Evolutionary conservation across 2,329 filamentous ascomycete species (phyloP), one percentile per base, ranked within the genome.

Genomic region (Coleophoma eucalyptorum): DNA sequence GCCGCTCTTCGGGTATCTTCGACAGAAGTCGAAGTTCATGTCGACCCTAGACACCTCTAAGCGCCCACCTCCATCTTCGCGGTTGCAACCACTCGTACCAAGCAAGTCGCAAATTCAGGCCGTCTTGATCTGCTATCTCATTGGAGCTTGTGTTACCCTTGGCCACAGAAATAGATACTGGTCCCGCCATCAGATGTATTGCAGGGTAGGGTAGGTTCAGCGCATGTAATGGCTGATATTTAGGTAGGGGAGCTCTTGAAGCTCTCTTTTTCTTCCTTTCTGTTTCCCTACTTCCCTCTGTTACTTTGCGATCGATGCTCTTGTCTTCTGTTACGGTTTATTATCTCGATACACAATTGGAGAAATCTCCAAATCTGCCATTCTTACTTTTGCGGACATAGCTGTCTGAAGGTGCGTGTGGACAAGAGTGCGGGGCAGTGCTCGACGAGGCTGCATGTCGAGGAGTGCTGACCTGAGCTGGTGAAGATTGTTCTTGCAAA

Each of bases 141-240:
- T 59, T 59, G 58, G 55, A 45, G 21, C 20, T n/a, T 44, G 26
- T 44, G 13, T 33, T 15, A 20, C 34, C 34, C 31, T 46, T 55
- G 43, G 40, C 31, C 34, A 35, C 38, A 47, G 46, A 55, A 60
- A 62, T 62, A 62, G 60, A 57, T 53, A 54, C 60, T 57, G 57
- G 54, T 55, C 54, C 55, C 21, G 51, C 38, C 43, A 41, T 52
- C 46, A 44, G 50, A 54, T 41, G 20, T 37, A 47, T 21, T 21
- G 45, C 40, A 37, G 45, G 6, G 46, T 38, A 45, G 35, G 46
- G 13, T 4, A 41, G 20, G 26, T 33, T 20, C 19, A 20, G 37
- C 18, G 16, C 18, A 19, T 21, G 19, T 6, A 42, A 21, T 12
- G 13, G 16, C 15, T 12, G 19, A 18, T 21, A 42, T 20, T 18